These are phyloP conservation scores for Cladorrhinum sp. DNA, from an alignment of 2,329 filamentous ascomycete species.

Conservation along the genomic window DNA sequence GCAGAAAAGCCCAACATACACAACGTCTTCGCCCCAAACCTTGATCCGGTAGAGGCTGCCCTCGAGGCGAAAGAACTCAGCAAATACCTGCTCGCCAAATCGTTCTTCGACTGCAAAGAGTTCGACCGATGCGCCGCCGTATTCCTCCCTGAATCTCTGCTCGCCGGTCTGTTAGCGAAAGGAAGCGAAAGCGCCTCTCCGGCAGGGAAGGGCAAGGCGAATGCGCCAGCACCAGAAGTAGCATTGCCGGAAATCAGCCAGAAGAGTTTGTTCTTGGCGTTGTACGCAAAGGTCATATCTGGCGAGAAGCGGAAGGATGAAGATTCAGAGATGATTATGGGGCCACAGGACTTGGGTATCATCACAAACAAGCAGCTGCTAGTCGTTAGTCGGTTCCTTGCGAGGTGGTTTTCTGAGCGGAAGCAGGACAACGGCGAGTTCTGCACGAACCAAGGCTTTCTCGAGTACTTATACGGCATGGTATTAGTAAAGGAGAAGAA, in stretches of 20 bases:
- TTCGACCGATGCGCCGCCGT: constrained; percentile 90
- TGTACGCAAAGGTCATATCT: constrained; percentile 89
- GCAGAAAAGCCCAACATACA: constrained; percentile 39
- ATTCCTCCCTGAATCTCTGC: constrained; percentile 76
- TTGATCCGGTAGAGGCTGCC: constrained; percentile 68
- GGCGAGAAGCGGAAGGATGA: constrained; percentile 97
- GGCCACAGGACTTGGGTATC: constrained; percentile 82
- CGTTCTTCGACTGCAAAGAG: constrained; percentile 92
- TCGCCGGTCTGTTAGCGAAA: constrained; percentile 62
- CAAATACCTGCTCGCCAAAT: constrained; percentile 86
- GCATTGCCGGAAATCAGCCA: constrained; percentile 67
- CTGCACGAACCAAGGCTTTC: constrained; percentile 77
- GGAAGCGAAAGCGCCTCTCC: constrained; percentile 35
- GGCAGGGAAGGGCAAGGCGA: constrained; percentile 58
- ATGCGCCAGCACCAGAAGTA: constrained; percentile 24
- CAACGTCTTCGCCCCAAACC: constrained; percentile 52
- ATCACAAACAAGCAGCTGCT: constrained; percentile 83
- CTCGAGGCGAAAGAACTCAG: constrained; percentile 77
- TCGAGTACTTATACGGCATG: constrained; percentile 90
- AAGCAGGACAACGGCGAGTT: constrained; percentile 57
- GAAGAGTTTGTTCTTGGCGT: constrained; percentile 84
- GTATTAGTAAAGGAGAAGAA: constrained; percentile 89
- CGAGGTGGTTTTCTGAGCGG: constrained; percentile 74
- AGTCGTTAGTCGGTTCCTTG: constrained; percentile 69
- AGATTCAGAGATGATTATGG: constrained; percentile 95